Evolutionary conservation across 164 flowering plant species (phyloP).

Genomic region (Vitis labrusca): DNA sequence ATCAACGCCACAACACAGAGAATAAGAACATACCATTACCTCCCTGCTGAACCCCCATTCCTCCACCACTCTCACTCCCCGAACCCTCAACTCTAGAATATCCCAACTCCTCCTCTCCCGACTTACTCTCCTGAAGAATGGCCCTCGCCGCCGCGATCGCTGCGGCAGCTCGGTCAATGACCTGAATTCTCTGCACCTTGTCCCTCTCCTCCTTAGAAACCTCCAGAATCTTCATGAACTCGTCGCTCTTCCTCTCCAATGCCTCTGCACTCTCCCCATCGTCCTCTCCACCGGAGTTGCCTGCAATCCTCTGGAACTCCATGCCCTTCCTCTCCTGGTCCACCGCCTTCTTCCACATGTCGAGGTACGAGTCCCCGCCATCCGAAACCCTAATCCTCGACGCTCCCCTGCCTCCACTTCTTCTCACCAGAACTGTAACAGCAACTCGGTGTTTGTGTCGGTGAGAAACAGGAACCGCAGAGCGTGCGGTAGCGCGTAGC

Average conservation of each 20-base stretch:
- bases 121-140: slow-evolving; percentile 45
- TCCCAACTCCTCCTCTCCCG: not conserved
- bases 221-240: slow-evolving; percentile 70
- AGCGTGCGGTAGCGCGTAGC: slow-evolving; percentile 24
- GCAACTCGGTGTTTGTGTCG: not conserved
- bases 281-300: slow-evolving; percentile 14
- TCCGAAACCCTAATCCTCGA: slow-evolving; percentile 33
- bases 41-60: not conserved
- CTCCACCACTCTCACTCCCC: slow-evolving; percentile 1
- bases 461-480: slow-evolving; percentile 8
- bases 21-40: slow-evolving; percentile 9
- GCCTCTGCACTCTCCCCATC: slow-evolving; percentile 21
- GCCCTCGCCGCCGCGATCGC: slow-evolving; percentile 86
- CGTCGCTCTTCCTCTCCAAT: slow-evolving; percentile 63
- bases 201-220: slow-evolving; percentile 81
- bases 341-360: slow-evolving; percentile 79
- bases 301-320: slow-evolving; percentile 55
- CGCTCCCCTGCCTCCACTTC: not conserved
- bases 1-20: not conserved
- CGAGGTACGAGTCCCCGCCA: slow-evolving; percentile 62
- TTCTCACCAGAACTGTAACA: not conserved
- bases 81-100: not conserved
- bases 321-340: slow-evolving; percentile 55
- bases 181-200: slow-evolving; percentile 80
- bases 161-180: slow-evolving; percentile 89